A percentile compares a stretch with the other conserved stretches of the same genome.
These are phyloP conservation scores for Neurospora sp. DNA, from an alignment of 2,329 filamentous ascomycete species.

Conservation along the genomic window DNA sequence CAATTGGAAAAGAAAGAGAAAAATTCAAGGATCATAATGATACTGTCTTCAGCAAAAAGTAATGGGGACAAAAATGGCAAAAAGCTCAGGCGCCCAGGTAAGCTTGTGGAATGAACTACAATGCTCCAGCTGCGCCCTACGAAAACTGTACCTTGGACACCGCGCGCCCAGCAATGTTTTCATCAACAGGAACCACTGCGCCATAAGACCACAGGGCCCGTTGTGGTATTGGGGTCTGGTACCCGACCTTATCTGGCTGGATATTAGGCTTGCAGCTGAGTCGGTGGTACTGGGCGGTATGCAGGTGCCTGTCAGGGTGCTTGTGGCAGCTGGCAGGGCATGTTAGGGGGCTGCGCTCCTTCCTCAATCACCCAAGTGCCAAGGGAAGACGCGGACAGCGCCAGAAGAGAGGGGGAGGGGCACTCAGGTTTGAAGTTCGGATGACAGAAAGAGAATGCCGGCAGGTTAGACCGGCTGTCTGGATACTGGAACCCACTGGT, in stretches of 20 bases:
- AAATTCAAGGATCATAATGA: neutral
- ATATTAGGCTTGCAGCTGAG: neutral
- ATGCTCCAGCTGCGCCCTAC: neutral
- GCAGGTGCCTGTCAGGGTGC: neutral
- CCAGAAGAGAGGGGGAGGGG: neutral
- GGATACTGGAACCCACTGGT: too few relatives aligned
- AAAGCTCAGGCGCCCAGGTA: neutral
- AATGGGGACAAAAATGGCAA: neutral
- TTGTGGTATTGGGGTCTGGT: neutral
- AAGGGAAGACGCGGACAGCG: neutral
- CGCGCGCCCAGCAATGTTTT: neutral
- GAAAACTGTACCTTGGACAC: neutral
- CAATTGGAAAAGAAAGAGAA: neutral
- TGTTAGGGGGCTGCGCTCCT: neutral
- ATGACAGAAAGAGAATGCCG: neutral
- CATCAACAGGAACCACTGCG: neutral
- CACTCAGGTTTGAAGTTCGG: neutral
- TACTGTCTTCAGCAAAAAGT: neutral
- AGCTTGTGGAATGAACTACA: neutral
- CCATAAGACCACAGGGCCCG: neutral
- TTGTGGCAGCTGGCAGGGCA: neutral
- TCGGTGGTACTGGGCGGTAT: neutral
- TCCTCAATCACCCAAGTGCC: neutral
- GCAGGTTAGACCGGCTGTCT: too few relatives aligned
- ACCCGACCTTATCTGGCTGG: neutral